These are phyloP conservation scores for Leccinum boreale DNA, from an alignment of 768 basidiomycete genomes.

Conservation along the genomic window DNA sequence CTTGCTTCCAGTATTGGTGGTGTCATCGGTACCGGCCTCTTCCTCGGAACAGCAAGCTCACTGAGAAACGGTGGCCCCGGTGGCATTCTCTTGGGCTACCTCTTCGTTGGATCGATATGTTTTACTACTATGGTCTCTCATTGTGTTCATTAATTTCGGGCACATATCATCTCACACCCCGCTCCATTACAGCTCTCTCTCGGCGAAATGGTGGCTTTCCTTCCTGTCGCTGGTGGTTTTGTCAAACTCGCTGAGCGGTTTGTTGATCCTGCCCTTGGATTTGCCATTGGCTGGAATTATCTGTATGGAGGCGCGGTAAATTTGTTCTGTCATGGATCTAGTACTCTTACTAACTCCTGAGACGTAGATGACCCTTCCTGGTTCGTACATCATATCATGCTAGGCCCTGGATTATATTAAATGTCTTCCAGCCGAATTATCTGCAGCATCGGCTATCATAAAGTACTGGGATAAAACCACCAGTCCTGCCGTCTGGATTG, in stretches of 20 bases:
- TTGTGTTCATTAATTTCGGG: not conserved
- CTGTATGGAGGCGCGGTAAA: conserved; percentile 38
- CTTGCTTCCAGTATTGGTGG: conserved; percentile 27
- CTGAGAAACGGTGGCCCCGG: conserved; percentile 44
- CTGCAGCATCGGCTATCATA: conserved; percentile 50
- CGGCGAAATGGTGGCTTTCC: conserved; percentile 47
- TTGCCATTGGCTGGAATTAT: conserved; percentile 43
- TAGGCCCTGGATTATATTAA: conserved; percentile 2
- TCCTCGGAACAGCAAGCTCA: conserved; percentile 33
- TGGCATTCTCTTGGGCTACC: conserved; percentile 43
- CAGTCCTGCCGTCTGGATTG: conserved; percentile 49
- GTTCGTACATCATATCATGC: conserved; percentile 9
- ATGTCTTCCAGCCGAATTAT: conserved; percentile 38
- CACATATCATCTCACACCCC: not conserved
- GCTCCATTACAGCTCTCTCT: conserved; percentile 24
- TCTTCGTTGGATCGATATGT: conserved; percentile 36
- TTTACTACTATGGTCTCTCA: conserved; percentile 35
- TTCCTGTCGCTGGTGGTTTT: conserved; percentile 45
- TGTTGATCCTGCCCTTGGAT: conserved; percentile 44
- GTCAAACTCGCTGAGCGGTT: conserved; percentile 47
- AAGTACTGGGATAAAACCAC: conserved; percentile 41
- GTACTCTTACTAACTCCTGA: not conserved
- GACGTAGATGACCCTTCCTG: conserved; percentile 24
- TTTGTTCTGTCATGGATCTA: not conserved
- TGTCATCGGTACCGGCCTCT: conserved; percentile 42